Percentiles rank a stretch among this genome's conserved stretches.
These are phyloP conservation scores for Triticum turgidum DNA, from an alignment of 176 grass and related monocot genomes.

Conservation along the genomic window DNA sequence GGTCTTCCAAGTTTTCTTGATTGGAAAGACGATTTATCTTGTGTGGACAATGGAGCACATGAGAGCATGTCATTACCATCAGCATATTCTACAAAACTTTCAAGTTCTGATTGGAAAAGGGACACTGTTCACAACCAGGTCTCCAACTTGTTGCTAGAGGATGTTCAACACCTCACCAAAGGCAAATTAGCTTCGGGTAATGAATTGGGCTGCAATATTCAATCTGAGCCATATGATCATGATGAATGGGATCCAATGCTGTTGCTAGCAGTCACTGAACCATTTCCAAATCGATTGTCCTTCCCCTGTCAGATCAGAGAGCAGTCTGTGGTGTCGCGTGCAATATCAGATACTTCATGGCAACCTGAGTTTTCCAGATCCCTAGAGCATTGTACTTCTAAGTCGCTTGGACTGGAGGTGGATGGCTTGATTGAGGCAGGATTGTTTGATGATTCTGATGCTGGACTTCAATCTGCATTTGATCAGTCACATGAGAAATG, in stretches of 20 bases:
- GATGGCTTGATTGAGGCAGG: constrained; percentile 1
- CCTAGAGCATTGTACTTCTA: constrained; percentile 31
- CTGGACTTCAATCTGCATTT: constrained; percentile 25
- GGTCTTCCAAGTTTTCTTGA: constrained; percentile 31
- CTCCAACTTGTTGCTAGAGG: constrained; percentile 41
- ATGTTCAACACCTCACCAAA: constrained; percentile 21
- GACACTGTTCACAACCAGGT: constrained; percentile 24
- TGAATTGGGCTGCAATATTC: constrained; percentile 34
- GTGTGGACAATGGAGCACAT: constrained; percentile 15
- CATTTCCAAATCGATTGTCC: constrained; percentile 26
- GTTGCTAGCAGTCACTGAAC: not conserved
- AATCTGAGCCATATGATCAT: constrained; percentile 26
- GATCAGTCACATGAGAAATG: constrained; percentile 25
- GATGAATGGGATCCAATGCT: constrained; percentile 27
- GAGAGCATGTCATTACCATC: constrained; percentile 44
- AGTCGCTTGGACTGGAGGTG: constrained; percentile 23
- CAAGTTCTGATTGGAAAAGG: constrained; percentile 29
- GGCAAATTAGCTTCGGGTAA: constrained; percentile 16
- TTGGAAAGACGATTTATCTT: constrained; percentile 20
- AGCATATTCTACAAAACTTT: constrained; percentile 12
- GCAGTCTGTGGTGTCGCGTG: constrained; percentile 31
- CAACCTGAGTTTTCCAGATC: constrained; percentile 18
- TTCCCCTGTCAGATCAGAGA: constrained; percentile 31
- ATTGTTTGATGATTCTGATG: constrained; percentile 12
- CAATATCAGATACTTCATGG: constrained; percentile 31